These are phyloP conservation scores for Fraxinus cuspidata DNA, from an alignment of 257 asterid species.

Conservation along the genomic window DNA sequence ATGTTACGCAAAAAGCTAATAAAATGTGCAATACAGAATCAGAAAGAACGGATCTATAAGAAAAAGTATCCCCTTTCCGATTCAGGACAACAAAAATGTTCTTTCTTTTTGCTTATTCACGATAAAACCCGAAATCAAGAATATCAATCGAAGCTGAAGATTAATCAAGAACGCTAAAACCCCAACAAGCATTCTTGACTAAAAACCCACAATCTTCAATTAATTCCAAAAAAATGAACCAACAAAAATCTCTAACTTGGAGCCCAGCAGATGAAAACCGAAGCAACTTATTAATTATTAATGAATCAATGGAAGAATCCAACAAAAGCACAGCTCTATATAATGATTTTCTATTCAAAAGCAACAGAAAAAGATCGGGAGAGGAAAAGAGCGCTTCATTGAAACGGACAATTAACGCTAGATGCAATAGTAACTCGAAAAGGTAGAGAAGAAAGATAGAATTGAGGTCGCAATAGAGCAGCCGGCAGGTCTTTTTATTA, in stretches of 20 bases:
- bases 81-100: neutral
- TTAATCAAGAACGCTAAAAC: slow-evolving; percentile 12
- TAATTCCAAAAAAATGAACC: slow-evolving; percentile 21
- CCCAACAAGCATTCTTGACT: slow-evolving; percentile 18
- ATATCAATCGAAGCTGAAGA: slow-evolving; percentile 23
- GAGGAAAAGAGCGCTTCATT: neutral
- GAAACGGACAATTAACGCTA: neutral
- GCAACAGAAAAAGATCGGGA: slow-evolving; percentile 1
- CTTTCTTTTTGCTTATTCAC: slow-evolving; percentile 6
- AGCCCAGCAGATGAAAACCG: neutral
- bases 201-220: neutral
- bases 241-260: slow-evolving; percentile 19
- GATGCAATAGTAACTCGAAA: neutral
- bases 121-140: slow-evolving; percentile 7
- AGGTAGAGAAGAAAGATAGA: neutral
- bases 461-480: neutral
- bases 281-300: slow-evolving; percentile 1
- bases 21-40: neutral
- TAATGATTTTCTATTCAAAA: neutral
- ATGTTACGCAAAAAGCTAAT: slow-evolving; percentile 33
- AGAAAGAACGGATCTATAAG: neutral
- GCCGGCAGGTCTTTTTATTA: neutral
- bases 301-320: slow-evolving; percentile 24
- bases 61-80: neutral
- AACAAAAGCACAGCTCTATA: neutral